Evolutionary conservation across 2,329 filamentous ascomycete species (phyloP), one percentile per base, ranked within the genome.

Genomic region (Scopulariopsis brevicaulis): DNA sequence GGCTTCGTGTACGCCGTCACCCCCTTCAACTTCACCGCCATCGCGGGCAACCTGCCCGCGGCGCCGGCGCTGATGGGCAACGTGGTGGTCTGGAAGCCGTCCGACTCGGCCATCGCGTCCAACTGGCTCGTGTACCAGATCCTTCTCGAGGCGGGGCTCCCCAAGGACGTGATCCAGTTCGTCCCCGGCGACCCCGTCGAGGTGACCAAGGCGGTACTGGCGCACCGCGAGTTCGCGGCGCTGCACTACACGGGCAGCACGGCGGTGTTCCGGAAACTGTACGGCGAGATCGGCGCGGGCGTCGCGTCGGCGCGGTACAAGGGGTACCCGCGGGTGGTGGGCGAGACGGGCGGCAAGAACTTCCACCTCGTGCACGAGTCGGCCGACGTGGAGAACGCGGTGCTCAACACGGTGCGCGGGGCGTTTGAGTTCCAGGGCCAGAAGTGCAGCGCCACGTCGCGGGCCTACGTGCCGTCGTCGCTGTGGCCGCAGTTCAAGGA

Each of bases 21-120:
- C 60, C 92, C 92, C 51, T 97, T 96, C 81, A 97, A 97, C 78
- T 97, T 97, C 75, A 96, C 92, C 24, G 92, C 92, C 62, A 96
- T 97, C 65, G 91, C 85, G 12, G 93, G 87, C 59, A 96, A 96
- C 74, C 78, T 97, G 50, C 83, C 88, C 18, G 87, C 84, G 54
- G 86, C 89, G 1, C 91, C 93, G 15, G 91, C 90, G 1, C 76
- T 96, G 58, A 85, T 96, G 78, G 92, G 92, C 59, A 97, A 97
- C 71, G 93, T 96, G 1, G 90, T 96, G 4, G 75, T 97, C 53
- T 97, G 92, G 92, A 97, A 97, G 79, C 92, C 92, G n/a, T 94
- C 89, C 15, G 90, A 93, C 64, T 86, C 79, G 18, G 89, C 92
- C 43, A 88, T 96, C 62, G 87, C 87, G n/a, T 91, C 89, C 62